Base-by-base conservation (phyloP, 441 rosid genomes). In the Gossypium lobatum region DNA sequence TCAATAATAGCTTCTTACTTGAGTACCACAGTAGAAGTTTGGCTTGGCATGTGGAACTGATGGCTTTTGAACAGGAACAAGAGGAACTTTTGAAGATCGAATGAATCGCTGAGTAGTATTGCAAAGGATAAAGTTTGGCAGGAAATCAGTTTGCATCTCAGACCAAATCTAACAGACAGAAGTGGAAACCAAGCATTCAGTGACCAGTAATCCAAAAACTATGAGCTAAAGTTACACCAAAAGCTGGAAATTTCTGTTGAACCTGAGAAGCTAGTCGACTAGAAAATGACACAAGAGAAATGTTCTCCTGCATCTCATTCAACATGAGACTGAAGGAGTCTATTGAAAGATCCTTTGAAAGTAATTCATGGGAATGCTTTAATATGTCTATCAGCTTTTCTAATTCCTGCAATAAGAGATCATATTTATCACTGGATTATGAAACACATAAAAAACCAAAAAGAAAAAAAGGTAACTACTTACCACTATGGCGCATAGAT, bases 211-310 rank as follows among this genome's bases (percentile, higher is more conserved):
- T 48, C 28, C 34, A 28, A 28, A 72, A 73, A 66, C 70, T 17
- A 50, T 25, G 57, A 10, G 74, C 55, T 55, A 18, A 62, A 67
- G 70, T 66, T 54, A 54, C 62, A 54, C 48, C 16, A 2, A 75
- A 70, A 54, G 23, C 39, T 1, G 26, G 68, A 73, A 77, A 58
- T 46, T 55, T 72, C 67, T 21, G 42, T 68, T 79, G 76, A 80
- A 96, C 99, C 97, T 96, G 99, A 83, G 98, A 88, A 76, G 97
- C 98, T 77, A 96, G 96, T 75, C 97, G 89, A 80, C 98, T 92
- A 25, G 99, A 93, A 83, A 88, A 96, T 73, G 99, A 96, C 78
- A 96, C 97, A 8, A 92, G 97, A 53, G 99, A 93, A 25, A 89
- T 78, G 82, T 93, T 96, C 83, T 96, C 99, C 85, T 89, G 97